phyloP scores from a whole-genome alignment of 768 basidiomycete species.

The Trametes elegans region DNA sequence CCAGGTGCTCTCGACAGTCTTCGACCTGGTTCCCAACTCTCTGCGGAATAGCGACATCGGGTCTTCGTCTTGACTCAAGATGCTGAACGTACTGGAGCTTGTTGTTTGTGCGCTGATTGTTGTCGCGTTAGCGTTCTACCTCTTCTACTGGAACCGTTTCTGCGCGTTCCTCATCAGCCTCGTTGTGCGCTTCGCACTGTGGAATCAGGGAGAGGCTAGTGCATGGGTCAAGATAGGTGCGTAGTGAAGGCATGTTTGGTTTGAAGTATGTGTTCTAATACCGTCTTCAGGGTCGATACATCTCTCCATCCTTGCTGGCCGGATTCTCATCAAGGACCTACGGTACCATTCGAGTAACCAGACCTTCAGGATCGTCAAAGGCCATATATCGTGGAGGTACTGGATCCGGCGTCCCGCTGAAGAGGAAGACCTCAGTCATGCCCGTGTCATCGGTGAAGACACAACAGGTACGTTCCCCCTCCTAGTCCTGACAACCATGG shows the following conservation, averaged over 20 bases:
- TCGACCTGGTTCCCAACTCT: background rate
- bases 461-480: conserved; percentile 38
- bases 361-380: conserved; percentile 79
- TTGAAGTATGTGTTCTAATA: background rate
- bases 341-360: conserved; percentile 92
- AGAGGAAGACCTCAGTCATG: conserved; percentile 62
- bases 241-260: conserved; percentile 11
- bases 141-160: conserved; percentile 92
- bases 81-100: conserved; percentile 62
- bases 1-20: too few relatives aligned
- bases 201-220: conserved; percentile 76
- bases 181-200: conserved; percentile 66
- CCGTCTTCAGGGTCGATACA: conserved; percentile 74
- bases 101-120: conserved; percentile 59
- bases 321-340: conserved; percentile 86
- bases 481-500: background rate
- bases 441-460: conserved; percentile 48
- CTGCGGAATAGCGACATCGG: background rate
- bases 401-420: conserved; percentile 83
- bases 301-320: conserved; percentile 82
- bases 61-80: conserved; percentile 23
- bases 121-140: conserved; percentile 61
- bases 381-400: conserved; percentile 89
- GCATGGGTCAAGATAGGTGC: conserved; percentile 83
- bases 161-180: conserved; percentile 67